Evolutionary conservation across 2,329 filamentous ascomycete genomes (phyloP), one percentile per base, ranked within the genome.

Genomic region (Teratosphaeria epicoccoides): DNA sequence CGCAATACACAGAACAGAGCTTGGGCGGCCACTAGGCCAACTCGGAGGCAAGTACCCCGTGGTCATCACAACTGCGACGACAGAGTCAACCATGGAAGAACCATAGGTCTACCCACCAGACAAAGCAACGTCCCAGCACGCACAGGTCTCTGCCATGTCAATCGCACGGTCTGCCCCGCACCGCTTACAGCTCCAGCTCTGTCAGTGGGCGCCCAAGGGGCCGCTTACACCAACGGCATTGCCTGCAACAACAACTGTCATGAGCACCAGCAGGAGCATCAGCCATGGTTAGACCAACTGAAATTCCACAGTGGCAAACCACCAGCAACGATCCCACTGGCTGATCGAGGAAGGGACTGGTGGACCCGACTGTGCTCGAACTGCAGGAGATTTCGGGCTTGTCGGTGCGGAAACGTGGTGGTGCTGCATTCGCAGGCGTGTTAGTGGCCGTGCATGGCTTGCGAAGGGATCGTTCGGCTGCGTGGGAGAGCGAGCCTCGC

Each of bases 321-420:
- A 40, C 33, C 33, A n/a, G 33, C n/a, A 20, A 40, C 33, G 20
- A 40, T 40, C 33, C 33, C 33, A 17, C 33, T 5, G 20, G 33
- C 33, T 17, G 33, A 40, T 40, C 33, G n/a, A 40, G 33, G n/a
- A n/a, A 40, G 10, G 20, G 17, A 40, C 33, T 40, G 33, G 33
- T 40, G 33, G 33, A 40, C 33, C 17, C 33, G 33, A 4, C 33
- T 40, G 14, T 40, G 33, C n/a, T 20, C 6, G 7, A 6, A 40
- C 33, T 5, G 33, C 33, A 20, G 33, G 40, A 40, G 55, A 49
- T 29, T 56, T 53, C 9, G 51, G 52, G 44, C 50, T 56, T 37
- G 50, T 52, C 10, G 58, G 50, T 12, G 51, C 44, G 17, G 54
- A 25, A 12, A 51, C 45, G 28, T 26, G 24, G 23, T 43, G 12